Percentiles rank a stretch among this genome's conserved stretches.
These are phyloP conservation scores for Staphylotrichum longicolle DNA, from an alignment of 495 filamentous ascomycete genomes.

Conservation along the genomic window DNA sequence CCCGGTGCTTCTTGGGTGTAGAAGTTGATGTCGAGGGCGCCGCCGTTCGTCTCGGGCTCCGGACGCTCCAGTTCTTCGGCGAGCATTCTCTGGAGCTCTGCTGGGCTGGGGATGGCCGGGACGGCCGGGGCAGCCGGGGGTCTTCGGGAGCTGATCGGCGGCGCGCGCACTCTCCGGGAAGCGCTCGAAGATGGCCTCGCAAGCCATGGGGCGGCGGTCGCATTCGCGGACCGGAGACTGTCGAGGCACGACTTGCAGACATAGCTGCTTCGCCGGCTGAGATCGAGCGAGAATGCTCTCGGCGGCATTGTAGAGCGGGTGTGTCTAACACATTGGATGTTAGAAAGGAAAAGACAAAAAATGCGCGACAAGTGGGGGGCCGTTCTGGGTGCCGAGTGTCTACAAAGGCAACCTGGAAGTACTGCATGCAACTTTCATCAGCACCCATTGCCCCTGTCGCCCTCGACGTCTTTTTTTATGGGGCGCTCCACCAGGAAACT, in stretches of 20 bases:
- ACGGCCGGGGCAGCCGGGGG: neutral
- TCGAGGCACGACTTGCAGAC: constrained; percentile 38
- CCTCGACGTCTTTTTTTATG: constrained; percentile 24
- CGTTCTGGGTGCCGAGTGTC: too few species aligned
- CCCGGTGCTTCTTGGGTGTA: constrained; percentile 48
- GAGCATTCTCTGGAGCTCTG: constrained; percentile 15
- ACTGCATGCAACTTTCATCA: too few species aligned
- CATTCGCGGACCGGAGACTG: constrained; percentile 23
- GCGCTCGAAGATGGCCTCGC: constrained; percentile 23
- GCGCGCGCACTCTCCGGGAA: constrained; percentile 15
- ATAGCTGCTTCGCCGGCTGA: constrained; percentile 33
- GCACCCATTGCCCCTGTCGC: neutral
- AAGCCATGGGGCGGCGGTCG: constrained; percentile 23
- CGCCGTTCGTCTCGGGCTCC: constrained; percentile 5
- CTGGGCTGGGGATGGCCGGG: constrained; percentile 12
- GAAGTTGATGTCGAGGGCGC: constrained; percentile 36
- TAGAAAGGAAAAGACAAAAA: neutral
- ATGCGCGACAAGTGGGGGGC: neutral
- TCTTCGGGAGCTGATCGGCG: neutral
- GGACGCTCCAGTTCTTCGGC: constrained; percentile 14
- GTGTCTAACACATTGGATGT: neutral
- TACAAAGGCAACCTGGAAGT: too few species aligned
- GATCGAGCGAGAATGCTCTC: constrained; percentile 27
- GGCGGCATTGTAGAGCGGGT: constrained; percentile 31
- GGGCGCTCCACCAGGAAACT: constrained; percentile 7